Conservation (phyloP, 257 asterid species). For the Jacaranda mimosifolia region DNA sequence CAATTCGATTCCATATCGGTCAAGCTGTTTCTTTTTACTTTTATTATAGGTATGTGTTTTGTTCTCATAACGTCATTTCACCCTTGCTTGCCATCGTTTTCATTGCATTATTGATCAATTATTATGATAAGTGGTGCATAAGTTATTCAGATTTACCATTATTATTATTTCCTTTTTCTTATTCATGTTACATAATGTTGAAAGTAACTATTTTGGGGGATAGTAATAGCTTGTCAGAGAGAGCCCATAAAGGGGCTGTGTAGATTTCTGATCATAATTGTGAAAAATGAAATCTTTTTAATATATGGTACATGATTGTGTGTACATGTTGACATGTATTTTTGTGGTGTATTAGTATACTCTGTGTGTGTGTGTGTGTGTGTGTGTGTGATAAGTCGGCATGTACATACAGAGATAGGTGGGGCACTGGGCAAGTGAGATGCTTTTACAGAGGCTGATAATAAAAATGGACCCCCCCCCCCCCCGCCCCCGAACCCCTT, state of each 20-base stretch:
- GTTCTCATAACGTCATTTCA: slow-evolving; percentile 1
- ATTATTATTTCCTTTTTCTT: neutral
- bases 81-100: slow-evolving; percentile 19
- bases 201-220: slow-evolving; percentile 17
- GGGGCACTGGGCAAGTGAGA: slow-evolving; percentile 55
- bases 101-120: slow-evolving; percentile 37
- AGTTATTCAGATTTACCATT: slow-evolving; percentile 13
- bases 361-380: slow-evolving; percentile 33
- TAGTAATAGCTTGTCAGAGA: slow-evolving; percentile 29
- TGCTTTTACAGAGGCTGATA: slow-evolving; percentile 64
- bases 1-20: neutral
- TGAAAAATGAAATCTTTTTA: neutral
- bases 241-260: slow-evolving; percentile 27
- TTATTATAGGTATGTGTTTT: slow-evolving; percentile 16
- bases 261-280: slow-evolving; percentile 10
- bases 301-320: neutral
- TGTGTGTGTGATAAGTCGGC: slow-evolving; percentile 37
- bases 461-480: slow-evolving; percentile 59
- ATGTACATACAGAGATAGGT: slow-evolving; percentile 28
- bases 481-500: too few species aligned
- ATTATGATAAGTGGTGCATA: slow-evolving; percentile 26
- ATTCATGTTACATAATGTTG: neutral
- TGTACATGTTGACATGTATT: slow-evolving; percentile 27
- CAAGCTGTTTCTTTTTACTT: slow-evolving; percentile 38
- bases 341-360: slow-evolving; percentile 8